Evolutionary conservation across 2,329 filamentous ascomycete genomes (phyloP), one percentile per base, ranked within the genome.

Genomic region (Aspergillus sp.): DNA sequence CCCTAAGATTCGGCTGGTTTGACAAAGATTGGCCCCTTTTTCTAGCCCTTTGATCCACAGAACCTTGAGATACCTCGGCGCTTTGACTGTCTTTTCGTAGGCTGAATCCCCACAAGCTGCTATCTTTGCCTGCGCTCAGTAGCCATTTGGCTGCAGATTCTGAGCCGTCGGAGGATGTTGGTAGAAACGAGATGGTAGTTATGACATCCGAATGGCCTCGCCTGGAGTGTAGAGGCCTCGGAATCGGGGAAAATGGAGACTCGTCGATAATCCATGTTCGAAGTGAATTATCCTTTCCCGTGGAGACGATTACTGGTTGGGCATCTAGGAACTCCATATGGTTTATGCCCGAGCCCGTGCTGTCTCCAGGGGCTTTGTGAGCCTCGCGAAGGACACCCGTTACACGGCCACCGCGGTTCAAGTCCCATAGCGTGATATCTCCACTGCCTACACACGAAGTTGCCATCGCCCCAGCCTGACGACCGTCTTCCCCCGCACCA

Each of bases 211-310:
- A 91, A 72, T 99, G 95, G 2, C 95, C 95, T 64, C 90, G 92
- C 64, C 95, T 85, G 3, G 86, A 85, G 74, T 99, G 95, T 31
- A 99, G 79, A 24, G 91, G 89, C 17, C 93, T 86, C 2, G 95
- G 95, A 11, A 93, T 83, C 0, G 93, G 87, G 0, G 90, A 95
- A 72, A 96, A 96, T 0, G 93, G 93, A 0, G 88, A 88, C 72
- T 96, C 89, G 68, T 98, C 93, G 66, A 97, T 96, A 60, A 98
- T 95, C 93, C 93, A 97, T 5, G 92, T 93, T 72, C 93, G 96
- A 58, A 99, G 79, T 9, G 93, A 91, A 75, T 99, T 99, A 73
- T 99, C 95, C 48, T 90, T 82, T 4, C 95, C 96, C 63, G 91
- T 95, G 9, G 92, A 96, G 27, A 98, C 81, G 43, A 99, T 84